phyloP scores from a whole-genome alignment of 495 filamentous ascomycete species.

The Thozetella sp. region DNA sequence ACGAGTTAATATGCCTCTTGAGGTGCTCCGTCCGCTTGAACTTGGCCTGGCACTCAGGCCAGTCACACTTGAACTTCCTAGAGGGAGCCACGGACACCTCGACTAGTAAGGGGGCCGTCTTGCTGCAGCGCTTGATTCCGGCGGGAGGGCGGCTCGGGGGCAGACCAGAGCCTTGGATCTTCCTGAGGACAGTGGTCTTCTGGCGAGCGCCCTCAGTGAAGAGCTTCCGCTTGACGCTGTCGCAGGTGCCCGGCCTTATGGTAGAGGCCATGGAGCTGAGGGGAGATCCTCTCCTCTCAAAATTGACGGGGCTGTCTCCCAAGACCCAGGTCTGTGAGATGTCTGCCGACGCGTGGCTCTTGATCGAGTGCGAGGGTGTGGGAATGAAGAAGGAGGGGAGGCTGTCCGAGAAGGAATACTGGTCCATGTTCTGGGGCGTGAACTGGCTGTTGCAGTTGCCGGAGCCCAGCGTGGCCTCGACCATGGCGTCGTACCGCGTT shows the following conservation, averaged over 20 bases:
- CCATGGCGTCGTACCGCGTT: not conserved
- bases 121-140: not conserved
- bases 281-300: constrained; percentile 7
- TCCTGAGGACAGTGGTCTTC: constrained; percentile 32
- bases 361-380: constrained; percentile 6
- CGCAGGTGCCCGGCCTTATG: not conserved
- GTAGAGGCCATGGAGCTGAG: not conserved
- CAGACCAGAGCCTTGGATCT: constrained; percentile 16
- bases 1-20: constrained; percentile 61
- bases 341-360: constrained; percentile 7
- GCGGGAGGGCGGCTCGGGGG: not conserved
- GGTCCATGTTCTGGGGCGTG: constrained; percentile 15
- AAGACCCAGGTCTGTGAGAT: constrained; percentile 14
- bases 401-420: constrained; percentile 9
- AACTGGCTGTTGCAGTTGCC: constrained; percentile 9
- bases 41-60: constrained; percentile 34
- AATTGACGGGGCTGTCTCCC: constrained; percentile 21
- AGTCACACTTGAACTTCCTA: constrained; percentile 13
- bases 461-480: not conserved
- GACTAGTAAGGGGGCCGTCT: not conserved
- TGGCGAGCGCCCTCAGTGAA: constrained; percentile 28
- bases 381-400: constrained; percentile 8
- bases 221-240: constrained; percentile 2
- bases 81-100: not conserved
- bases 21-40: constrained; percentile 66